Base-by-base conservation (phyloP, 108 stramenopile genomes). In the Bacterosira constricta region DNA sequence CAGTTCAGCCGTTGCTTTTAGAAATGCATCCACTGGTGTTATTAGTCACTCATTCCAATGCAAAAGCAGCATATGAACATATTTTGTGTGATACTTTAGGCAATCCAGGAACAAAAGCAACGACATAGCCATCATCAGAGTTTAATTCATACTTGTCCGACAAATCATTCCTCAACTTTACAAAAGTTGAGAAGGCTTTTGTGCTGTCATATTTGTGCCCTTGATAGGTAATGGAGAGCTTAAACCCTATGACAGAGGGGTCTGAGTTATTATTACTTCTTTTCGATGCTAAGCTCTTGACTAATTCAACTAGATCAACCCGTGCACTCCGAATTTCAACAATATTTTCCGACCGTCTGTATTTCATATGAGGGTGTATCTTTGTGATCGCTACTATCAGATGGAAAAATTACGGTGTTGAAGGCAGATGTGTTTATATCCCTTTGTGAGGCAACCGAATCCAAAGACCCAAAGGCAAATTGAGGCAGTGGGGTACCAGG, bases 131-230 rank as follows among this genome's bases (percentile, higher is more conserved):
- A 13, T 42, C 11, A 12, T 13, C 41, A 13, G 41, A 42, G 11
- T 10, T 42, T 20, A 31, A 32, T 26, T 69, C 56, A 63, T 82
- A 69, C 69, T 89, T 87, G 4, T 61, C 34, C 1, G 88, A 67
- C 73, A 90, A 70, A 54, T 86, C 90, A 69, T 86, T 78, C 21
- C 90, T 67, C 11, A 88, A 51, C 57, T 88, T 79, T 13, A 86
- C 62, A 50, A 90, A 80, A 3, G 78, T 71, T 31, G 85, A 84
- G 68, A 88, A 69, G 3, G 90, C 84, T 12, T 87, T 65, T 17
- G 79, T 88, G 1, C 87, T 84, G 5, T 67, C 81, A 61, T 90
- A 90, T 41, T 79, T 86, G 9, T 86, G 59, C 37, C 90, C 87
- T 18, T 83, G 77, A 26, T 83, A 88, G 3, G 83, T 77, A 30